Evolutionary conservation across 2,329 filamentous ascomycete species (phyloP).

Genomic region (Corynespora cassiicola): DNA sequence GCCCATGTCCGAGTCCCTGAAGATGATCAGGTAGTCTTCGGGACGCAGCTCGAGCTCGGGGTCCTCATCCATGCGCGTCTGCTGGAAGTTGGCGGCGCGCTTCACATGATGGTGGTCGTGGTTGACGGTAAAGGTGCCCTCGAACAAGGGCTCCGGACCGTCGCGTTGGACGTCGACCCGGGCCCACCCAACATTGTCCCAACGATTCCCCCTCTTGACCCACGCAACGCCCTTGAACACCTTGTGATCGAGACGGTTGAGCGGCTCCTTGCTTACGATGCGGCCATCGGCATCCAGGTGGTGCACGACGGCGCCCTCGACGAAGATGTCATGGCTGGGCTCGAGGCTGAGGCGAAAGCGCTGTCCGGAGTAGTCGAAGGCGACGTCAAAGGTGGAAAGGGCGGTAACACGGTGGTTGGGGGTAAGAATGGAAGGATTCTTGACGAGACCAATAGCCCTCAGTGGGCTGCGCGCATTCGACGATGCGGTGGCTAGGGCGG

Average conservation of each 20-base stretch:
- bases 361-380: constrained; percentile 72
- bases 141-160: constrained; percentile 80
- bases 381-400: constrained; percentile 82
- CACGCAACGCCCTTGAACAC: constrained; percentile 85
- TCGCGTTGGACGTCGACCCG: constrained; percentile 80
- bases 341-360: constrained; percentile 80
- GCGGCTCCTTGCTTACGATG: constrained; percentile 68
- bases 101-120: constrained; percentile 89
- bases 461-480: constrained; percentile 71
- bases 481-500: constrained; percentile 30
- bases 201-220: constrained; percentile 77
- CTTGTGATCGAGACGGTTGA: constrained; percentile 76
- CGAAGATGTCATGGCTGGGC: constrained; percentile 89
- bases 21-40: constrained; percentile 86
- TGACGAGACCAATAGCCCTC: constrained; percentile 73
- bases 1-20: constrained; percentile 79
- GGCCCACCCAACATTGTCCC: constrained; percentile 86
- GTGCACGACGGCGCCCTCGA: constrained; percentile 75
- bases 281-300: constrained; percentile 76
- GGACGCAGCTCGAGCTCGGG: constrained; percentile 65
- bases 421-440: constrained; percentile 78
- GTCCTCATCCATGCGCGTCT: constrained; percentile 73
- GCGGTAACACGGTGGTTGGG: constrained; percentile 80
- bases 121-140: constrained; percentile 84
- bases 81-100: constrained; percentile 73